A percentile compares a stretch with the other conserved stretches of the same genome.
These are phyloP conservation scores for Fomitopsis serialis DNA, from an alignment of 768 basidiomycete genomes.

Conservation along the genomic window DNA sequence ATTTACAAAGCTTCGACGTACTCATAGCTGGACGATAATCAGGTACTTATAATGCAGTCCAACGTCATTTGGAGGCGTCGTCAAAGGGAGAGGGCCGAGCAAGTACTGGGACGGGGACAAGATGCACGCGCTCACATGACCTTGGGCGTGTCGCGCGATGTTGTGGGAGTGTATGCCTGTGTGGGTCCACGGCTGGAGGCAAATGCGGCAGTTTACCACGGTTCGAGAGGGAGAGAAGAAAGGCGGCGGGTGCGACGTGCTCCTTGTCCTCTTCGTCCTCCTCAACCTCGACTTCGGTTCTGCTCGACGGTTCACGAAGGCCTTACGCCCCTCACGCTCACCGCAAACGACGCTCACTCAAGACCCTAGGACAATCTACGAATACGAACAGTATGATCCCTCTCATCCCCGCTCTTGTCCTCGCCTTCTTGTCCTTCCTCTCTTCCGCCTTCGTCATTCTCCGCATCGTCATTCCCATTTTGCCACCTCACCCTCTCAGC, in stretches of 20 bases:
- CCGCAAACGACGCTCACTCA: conserved; percentile 25
- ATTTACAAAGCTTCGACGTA: no score
- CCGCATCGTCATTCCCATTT: conserved; percentile 67
- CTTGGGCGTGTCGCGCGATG: background rate
- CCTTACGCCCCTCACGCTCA: conserved; percentile 29
- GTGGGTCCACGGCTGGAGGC: conserved; percentile 21
- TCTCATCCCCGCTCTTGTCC: conserved; percentile 57
- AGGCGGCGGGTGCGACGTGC: conserved; percentile 5
- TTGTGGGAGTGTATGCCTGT: conserved; percentile 17
- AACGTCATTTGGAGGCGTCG: no score
- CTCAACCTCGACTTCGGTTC: conserved; percentile 27
- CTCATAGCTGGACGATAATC: no score
- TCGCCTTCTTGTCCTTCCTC: conserved; percentile 68
- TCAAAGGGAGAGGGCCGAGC: no score
- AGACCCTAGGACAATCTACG: conserved; percentile 18
- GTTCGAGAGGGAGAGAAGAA: conserved; percentile 16
- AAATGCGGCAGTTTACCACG: conserved; percentile 19
- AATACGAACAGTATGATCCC: conserved; percentile 49
- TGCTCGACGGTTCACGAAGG: conserved; percentile 32
- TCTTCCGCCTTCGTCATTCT: conserved; percentile 73
- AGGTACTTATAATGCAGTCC: no score
- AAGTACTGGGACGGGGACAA: no score
- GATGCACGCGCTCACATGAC: background rate
- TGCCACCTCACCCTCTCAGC: conserved; percentile 70
- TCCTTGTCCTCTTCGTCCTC: conserved; percentile 15